These are phyloP conservation scores for Avena insularis DNA, from an alignment of 176 grass and related monocot genomes.

Conservation along the genomic window DNA sequence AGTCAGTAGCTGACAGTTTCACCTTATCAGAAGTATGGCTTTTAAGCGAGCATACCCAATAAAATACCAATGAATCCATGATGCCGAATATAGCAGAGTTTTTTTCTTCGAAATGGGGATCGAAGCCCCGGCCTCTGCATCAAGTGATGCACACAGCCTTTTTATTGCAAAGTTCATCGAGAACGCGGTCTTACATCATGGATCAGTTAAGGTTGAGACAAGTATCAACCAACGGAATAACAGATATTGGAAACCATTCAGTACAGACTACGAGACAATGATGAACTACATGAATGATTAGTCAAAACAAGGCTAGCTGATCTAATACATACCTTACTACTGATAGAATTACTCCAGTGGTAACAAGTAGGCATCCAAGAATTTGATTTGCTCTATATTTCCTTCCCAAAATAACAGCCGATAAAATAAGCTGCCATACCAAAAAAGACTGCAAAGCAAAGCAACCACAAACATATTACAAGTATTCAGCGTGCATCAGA, in stretches of 20 bases:
- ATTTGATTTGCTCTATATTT: conserved; percentile 80
- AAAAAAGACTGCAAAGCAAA: conserved; percentile 87
- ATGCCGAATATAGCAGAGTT: neutral
- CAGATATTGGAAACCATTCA: neutral
- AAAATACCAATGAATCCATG: neutral
- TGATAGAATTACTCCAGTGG: conserved; percentile 75
- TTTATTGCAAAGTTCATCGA: too few species aligned
- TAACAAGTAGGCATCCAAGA: conserved; percentile 87
- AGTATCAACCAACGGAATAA: neutral
- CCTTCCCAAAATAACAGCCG: conserved; percentile 76
- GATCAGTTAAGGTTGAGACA: too few species aligned
- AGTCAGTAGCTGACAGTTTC: neutral
- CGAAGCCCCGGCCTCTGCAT: too few species aligned
- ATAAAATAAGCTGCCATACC: conserved; percentile 94
- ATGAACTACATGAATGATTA: conserved; percentile 21
- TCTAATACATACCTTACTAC: conserved; percentile 66
- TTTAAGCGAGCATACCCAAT: neutral
- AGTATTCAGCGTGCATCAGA: neutral
- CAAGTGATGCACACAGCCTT: too few species aligned
- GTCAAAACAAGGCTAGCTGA: conserved; percentile 18
- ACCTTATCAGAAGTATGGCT: neutral
- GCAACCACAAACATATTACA: conserved; percentile 31
- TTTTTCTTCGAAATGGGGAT: too few species aligned
- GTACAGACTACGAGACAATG: conserved; percentile 14
- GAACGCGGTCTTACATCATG: too few species aligned